Conservation (phyloP, 208 protist species). For the Leptomonas seymouri region DNA sequence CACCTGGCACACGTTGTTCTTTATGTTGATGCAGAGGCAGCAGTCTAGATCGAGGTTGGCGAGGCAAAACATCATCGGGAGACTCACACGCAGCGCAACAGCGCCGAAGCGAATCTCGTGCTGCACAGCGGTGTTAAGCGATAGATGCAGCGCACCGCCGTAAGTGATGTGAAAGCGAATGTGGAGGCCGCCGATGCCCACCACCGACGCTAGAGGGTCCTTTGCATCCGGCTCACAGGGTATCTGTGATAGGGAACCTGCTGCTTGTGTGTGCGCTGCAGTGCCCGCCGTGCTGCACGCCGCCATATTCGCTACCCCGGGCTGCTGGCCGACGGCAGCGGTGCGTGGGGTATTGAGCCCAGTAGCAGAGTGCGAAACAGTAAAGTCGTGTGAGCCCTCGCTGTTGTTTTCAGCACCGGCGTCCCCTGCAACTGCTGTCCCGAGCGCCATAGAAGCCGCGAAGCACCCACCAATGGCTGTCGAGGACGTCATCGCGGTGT, state of each 20-base stretch:
- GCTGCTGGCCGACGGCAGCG: neutral
- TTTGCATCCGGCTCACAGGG: constrained; percentile 16
- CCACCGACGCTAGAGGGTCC: constrained; percentile 46
- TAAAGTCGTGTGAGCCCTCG: constrained; percentile 22
- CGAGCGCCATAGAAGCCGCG: neutral
- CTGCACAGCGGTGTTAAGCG: constrained; percentile 48
- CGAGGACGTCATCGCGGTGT: constrained; percentile 5
- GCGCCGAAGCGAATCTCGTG: constrained; percentile 56
- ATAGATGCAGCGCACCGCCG: constrained; percentile 69
- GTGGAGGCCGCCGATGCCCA: constrained; percentile 66
- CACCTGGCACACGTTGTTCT: constrained; percentile 52
- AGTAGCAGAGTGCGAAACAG: constrained; percentile 10
- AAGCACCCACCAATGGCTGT: neutral
- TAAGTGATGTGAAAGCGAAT: constrained; percentile 85
- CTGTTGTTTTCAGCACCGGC: constrained; percentile 14
- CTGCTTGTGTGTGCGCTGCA: constrained; percentile 4
- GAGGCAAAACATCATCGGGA: constrained; percentile 64
- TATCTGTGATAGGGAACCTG: constrained; percentile 12
- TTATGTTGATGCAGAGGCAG: constrained; percentile 75
- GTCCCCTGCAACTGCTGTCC: neutral
- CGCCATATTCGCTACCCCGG: neutral
- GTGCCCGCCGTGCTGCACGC: neutral
- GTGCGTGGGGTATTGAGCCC: constrained; percentile 9
- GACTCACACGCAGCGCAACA: constrained; percentile 51
- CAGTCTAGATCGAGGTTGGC: constrained; percentile 80